These are phyloP conservation scores for Metschnikowia proteae DNA, from an alignment of 805 yeast species.

Conservation along the genomic window DNA sequence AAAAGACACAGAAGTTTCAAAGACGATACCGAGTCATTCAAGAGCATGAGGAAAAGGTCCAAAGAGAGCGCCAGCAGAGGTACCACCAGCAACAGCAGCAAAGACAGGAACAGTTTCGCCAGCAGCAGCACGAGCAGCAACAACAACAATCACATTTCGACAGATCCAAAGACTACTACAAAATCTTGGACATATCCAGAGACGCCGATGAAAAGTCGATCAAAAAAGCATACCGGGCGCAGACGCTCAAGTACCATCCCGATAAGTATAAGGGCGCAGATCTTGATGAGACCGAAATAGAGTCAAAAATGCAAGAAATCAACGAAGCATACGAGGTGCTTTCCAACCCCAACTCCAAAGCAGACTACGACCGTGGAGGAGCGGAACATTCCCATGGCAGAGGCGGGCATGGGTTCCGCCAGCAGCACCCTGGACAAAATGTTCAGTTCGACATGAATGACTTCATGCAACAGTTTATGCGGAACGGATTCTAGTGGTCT, in stretches of 20 bases:
- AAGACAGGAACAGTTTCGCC: constrained; percentile 37
- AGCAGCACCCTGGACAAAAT: constrained; percentile 5
- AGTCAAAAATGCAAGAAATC: constrained; percentile 82
- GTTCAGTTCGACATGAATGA: constrained; percentile 15
- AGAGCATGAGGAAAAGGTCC: constrained; percentile 21
- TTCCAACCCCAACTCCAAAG: constrained; percentile 59
- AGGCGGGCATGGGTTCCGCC: constrained; percentile 8
- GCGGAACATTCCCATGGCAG: constrained; percentile 9
- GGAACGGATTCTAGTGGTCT: not conserved
- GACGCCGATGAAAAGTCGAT: constrained; percentile 70
- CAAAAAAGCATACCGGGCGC: constrained; percentile 73
- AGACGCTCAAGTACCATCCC: constrained; percentile 83
- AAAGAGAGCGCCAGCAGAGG: constrained; percentile 22
- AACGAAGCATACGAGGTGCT: constrained; percentile 90
- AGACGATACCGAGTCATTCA: constrained; percentile 32
- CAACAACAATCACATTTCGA: constrained; percentile 28
- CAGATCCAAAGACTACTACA: constrained; percentile 69
- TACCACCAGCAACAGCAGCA: constrained; percentile 32
- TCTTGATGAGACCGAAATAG: constrained; percentile 63
- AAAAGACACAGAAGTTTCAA: constrained; percentile 38
- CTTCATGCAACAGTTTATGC: constrained; percentile 17
- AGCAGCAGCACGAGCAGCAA: constrained; percentile 41
- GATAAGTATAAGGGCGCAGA: constrained; percentile 78
- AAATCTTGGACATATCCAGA: constrained; percentile 61
- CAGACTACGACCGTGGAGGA: constrained; percentile 61